Evolutionary conservation across 1,284 basidiomycete species (phyloP), one percentile per base, ranked within the genome.

Genomic region (Cystobasidium sp.): DNA sequence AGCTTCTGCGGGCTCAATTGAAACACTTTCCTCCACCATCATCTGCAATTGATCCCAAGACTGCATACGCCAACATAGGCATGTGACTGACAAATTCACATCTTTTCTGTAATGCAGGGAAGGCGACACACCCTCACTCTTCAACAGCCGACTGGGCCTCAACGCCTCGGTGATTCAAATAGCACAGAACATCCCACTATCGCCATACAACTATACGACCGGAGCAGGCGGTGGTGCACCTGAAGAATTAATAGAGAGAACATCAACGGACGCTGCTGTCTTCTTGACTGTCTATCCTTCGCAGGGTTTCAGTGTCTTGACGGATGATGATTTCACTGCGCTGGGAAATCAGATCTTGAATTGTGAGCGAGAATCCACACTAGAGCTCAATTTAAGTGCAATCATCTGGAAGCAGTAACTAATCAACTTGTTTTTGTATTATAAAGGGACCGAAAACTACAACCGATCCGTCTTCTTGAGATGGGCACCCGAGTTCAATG

Each of bases 401-500:
- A n/a, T 6, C 6, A 49, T n/a, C n/a, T 14, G n/a, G 46, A 49
- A 49, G 12, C n/a, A 49, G 12, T 14, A 14, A 49, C 46, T 49
- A 49, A 14, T 49, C 12, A 14, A 1, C n/a, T 10, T 7, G 52
- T 12, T 53, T 53, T 12, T 22, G 18, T 22, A 4, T 24, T 46
- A 52, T 47, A 56, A 37, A 80, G 77, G 79, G 74, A 76, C 78
- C 58, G 62, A 67, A 22, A 79, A 76, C 58, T 67, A 74, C n/a
- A 77, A 80, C 55, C 75, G 81, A 56, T 75, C 75, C 18, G 77
- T 78, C 51, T 82, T 80, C 76, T 66, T 82, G 3, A 79, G 81
- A 41, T 81, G 78, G 75, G 80, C 80, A 18, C 81, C 81, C 6
- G 81, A 82, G 65, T 80, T 82, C 79, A 79, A 81, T 63, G 81